Conservation (phyloP, 2,329 filamentous ascomycete species). For the Dothideomycetes sp. region DNA sequence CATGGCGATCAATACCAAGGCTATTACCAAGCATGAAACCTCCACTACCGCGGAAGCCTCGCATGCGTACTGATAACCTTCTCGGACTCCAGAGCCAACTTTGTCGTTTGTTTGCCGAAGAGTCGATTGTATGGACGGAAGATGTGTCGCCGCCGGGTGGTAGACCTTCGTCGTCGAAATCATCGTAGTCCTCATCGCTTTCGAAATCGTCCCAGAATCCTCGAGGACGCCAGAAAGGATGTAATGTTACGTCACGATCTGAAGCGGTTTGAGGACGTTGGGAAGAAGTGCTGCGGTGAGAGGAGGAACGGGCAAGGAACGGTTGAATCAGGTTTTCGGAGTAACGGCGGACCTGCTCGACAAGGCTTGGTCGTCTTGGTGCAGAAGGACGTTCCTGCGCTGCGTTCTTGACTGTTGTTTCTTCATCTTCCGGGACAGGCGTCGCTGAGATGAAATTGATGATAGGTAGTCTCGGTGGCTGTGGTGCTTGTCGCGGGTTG, state of each 20-base stretch:
- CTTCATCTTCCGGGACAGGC: constrained; percentile 39
- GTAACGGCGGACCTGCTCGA: constrained; percentile 37
- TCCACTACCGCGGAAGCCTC: constrained; percentile 32
- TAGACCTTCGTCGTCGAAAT: constrained; percentile 26
- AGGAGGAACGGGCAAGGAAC: constrained; percentile 22
- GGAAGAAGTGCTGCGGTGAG: constrained; percentile 15
- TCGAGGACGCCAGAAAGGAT: constrained; percentile 55
- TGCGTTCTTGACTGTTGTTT: constrained; percentile 19
- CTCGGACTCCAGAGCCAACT: constrained; percentile 18
- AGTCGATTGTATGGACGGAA: constrained; percentile 24
- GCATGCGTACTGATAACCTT: constrained; percentile 26
- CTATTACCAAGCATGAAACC: constrained; percentile 47
- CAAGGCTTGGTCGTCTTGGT: constrained; percentile 31
- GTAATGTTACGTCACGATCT: constrained; percentile 37
- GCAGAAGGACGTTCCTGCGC: constrained; percentile 13
- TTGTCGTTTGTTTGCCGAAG: not conserved
- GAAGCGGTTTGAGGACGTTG: constrained; percentile 15
- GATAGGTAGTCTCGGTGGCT: constrained; percentile 38
- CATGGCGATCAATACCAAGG: constrained; percentile 44
- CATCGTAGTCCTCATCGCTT: constrained; percentile 29
- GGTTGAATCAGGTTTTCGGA: constrained; percentile 37
- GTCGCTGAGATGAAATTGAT: constrained; percentile 49
- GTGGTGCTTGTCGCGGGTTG: constrained; percentile 49
- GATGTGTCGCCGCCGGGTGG: constrained; percentile 40
- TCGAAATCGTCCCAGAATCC: constrained; percentile 53